Conservation (phyloP, 1,284 basidiomycete genomes). For the Pholiota adiposa region DNA sequence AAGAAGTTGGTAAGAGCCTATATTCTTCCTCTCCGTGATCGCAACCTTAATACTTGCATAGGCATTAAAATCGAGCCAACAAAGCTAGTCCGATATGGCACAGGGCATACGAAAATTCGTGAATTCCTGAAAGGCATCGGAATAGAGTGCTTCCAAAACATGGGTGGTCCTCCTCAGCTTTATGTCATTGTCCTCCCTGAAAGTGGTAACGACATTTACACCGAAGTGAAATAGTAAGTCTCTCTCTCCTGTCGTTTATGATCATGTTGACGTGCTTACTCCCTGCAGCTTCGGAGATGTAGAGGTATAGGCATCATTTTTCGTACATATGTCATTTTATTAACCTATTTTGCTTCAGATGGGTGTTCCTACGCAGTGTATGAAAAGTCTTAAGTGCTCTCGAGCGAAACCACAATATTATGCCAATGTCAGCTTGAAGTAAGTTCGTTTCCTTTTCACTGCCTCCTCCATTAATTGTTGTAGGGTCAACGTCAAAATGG, state of each 20-base stretch:
- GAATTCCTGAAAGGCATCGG: constrained; percentile 56
- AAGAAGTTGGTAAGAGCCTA: constrained; percentile 55
- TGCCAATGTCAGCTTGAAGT: constrained; percentile 83
- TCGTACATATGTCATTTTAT: background rate
- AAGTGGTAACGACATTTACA: constrained; percentile 73
- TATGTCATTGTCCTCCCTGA: constrained; percentile 76
- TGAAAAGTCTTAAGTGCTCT: constrained; percentile 66
- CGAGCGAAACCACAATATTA: constrained; percentile 74
- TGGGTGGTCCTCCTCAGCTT: constrained; percentile 51
- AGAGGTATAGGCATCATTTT: constrained; percentile 38
- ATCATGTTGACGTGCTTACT: constrained; percentile 3
- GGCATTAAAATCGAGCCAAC: constrained; percentile 55
- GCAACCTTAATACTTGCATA: constrained; percentile 25
- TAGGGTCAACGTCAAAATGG: constrained; percentile 82
- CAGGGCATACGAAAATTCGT: constrained; percentile 55
- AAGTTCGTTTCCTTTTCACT: constrained; percentile 25
- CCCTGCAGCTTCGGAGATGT: constrained; percentile 69
- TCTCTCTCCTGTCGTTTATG: background rate
- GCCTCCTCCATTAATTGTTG: constrained; percentile 7
- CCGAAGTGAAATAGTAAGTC: constrained; percentile 74
- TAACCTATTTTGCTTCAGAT: constrained; percentile 40
- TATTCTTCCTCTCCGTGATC: background rate
- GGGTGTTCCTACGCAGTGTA: constrained; percentile 76
- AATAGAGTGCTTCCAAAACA: constrained; percentile 40
- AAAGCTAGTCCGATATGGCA: constrained; percentile 53